phyloP scores from a whole-genome alignment of 2,329 filamentous ascomycete species.

The Clarireedia sp. region DNA sequence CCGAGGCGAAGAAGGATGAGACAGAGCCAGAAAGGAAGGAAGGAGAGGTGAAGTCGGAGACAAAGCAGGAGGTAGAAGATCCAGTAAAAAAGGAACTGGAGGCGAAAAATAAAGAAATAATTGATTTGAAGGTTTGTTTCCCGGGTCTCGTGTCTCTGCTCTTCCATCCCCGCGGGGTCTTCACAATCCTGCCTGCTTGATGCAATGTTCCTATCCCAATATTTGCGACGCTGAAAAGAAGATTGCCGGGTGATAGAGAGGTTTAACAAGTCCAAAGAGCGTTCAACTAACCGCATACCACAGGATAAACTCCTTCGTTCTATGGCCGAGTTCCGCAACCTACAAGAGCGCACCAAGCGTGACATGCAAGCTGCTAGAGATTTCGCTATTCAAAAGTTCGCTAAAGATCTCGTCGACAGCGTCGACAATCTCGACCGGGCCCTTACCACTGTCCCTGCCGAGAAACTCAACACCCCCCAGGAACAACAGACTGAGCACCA shows the following conservation, averaged over 20 bases:
- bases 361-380: conserved; percentile 81
- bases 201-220: too few species aligned
- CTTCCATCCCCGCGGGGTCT: too few species aligned
- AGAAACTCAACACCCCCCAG: conserved; percentile 54
- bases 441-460: conserved; percentile 65
- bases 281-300: conserved; percentile 5
- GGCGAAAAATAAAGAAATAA: conserved; percentile 61
- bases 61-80: conserved; percentile 37
- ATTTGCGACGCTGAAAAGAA: neutral
- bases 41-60: conserved; percentile 28
- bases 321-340: conserved; percentile 94
- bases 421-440: conserved; percentile 97
- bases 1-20: conserved; percentile 37
- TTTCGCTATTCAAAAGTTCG: conserved; percentile 91
- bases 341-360: conserved; percentile 87
- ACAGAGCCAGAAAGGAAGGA: conserved; percentile 31
- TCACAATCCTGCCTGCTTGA: neutral
- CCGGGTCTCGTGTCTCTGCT: neutral
- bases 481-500: conserved; percentile 43
- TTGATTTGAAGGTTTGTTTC: conserved; percentile 74
- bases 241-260: neutral
- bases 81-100: conserved; percentile 59
- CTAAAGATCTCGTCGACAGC: conserved; percentile 87
- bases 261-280: conserved; percentile 2
- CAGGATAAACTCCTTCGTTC: conserved; percentile 93